A percentile compares a stretch with the other conserved stretches of the same genome.
Conservation (phyloP, 2,329 filamentous ascomycete genomes). For the Botryotinia narcissicola region DNA sequence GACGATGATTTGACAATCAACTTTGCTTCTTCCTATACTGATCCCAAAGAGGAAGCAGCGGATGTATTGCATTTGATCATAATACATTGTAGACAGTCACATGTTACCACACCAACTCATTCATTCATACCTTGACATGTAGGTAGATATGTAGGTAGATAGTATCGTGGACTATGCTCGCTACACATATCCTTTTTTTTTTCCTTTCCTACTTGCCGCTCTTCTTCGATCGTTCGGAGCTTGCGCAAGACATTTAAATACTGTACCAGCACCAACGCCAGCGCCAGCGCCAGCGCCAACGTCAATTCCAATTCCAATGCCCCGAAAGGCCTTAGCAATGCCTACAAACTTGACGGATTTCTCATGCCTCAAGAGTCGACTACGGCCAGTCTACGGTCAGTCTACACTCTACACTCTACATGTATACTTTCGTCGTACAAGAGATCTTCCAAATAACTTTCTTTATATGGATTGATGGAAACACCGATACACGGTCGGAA, state of each 20-base stretch:
- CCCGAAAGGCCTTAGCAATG: background rate
- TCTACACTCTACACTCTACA: background rate
- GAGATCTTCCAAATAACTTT: background rate
- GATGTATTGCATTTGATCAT: background rate
- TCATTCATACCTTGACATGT: background rate
- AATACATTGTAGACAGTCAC: background rate
- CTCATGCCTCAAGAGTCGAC: background rate
- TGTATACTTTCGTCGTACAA: background rate
- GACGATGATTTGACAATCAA: background rate
- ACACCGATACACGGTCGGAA: background rate
- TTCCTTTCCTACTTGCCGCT: background rate
- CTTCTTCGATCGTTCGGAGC: constrained; percentile 3
- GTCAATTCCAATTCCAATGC: background rate
- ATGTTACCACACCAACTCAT: background rate
- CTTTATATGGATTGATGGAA: background rate
- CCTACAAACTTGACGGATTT: background rate
- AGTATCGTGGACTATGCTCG: background rate
- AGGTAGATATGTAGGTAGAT: background rate
- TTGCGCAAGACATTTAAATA: constrained; percentile 8
- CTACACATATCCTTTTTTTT: background rate
- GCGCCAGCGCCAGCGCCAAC: background rate
- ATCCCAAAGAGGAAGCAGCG: background rate
- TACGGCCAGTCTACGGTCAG: background rate
- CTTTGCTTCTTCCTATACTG: background rate
- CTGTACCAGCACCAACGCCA: too few relatives aligned